Percentiles rank a stretch among this genome's conserved stretches.
These are phyloP conservation scores for Ophiostoma sp. DNA, from an alignment of 2,329 filamentous ascomycete genomes.

Conservation along the genomic window DNA sequence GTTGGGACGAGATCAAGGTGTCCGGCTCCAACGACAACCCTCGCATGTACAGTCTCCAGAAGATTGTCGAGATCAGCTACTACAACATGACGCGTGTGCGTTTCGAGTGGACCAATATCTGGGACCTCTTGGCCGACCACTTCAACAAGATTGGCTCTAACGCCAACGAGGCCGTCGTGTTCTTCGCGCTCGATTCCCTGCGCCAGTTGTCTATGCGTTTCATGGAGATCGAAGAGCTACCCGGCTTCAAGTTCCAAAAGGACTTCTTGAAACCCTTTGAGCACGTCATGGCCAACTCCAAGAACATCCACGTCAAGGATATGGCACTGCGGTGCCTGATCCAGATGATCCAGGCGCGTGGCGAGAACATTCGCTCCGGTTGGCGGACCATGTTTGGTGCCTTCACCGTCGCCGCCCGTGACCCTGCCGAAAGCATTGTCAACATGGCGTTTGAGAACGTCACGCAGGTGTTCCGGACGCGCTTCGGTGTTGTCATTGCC, in stretches of 20 bases:
- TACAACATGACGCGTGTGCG: constrained; percentile 99
- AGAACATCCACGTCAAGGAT: constrained; percentile 89
- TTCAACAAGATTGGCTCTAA: constrained; percentile 98
- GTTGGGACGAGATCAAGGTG: constrained; percentile 98
- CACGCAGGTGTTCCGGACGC: constrained; percentile 89
- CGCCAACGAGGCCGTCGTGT: constrained; percentile 93
- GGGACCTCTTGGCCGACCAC: constrained; percentile 95
- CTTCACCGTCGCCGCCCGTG: constrained; percentile 91
- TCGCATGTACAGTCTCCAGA: constrained; percentile 94
- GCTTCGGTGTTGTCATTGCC: constrained; percentile 92
- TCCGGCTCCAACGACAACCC: constrained; percentile 95
- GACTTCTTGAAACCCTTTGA: constrained; percentile 98
- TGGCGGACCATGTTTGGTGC: constrained; percentile 99
- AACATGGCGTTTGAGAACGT: constrained; percentile 97
- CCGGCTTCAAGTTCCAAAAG: constrained; percentile 99
- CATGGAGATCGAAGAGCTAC: constrained; percentile 95
- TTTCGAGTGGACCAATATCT: constrained; percentile 98
- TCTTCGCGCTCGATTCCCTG: constrained; percentile 93
- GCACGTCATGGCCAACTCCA: constrained; percentile 93
- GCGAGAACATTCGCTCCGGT: constrained; percentile 94
- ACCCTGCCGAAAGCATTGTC: constrained; percentile 92
- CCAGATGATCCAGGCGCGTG: constrained; percentile 97
- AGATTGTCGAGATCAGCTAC: constrained; percentile 97
- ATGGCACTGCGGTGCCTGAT: constrained; percentile 95
- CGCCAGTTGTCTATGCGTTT: constrained; percentile 97